Percentiles rank a stretch among this genome's conserved stretches.
Evolutionary conservation across 192 early-diverging fungal species (phyloP).

Genomic region (Spinellus fusiger): DNA sequence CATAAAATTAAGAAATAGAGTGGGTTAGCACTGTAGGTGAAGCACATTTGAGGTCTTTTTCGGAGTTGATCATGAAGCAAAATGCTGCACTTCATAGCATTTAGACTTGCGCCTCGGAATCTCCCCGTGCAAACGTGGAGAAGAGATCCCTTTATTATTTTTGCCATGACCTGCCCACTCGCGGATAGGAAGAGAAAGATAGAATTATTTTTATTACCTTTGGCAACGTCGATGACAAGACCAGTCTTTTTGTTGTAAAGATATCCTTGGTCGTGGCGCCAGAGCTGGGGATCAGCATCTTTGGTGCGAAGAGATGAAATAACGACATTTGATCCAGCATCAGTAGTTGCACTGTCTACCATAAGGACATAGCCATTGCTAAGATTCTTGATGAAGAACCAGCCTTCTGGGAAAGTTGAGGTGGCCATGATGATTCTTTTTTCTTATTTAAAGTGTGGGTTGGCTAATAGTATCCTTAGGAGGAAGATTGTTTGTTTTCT

Average conservation of each 20-base stretch:
- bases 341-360: slow-evolving; percentile 13
- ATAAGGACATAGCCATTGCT: slow-evolving; percentile 22
- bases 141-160: background rate
- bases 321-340: slow-evolving; percentile 15
- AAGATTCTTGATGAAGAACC: slow-evolving; percentile 31
- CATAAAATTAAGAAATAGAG: background rate
- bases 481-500: no score
- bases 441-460: background rate
- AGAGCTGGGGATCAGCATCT: slow-evolving; percentile 18
- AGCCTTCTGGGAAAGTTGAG: slow-evolving; percentile 25
- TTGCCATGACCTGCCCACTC: background rate
- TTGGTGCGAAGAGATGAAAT: slow-evolving; percentile 19
- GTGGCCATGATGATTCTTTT: background rate
- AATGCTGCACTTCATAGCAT: no score
- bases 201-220: slow-evolving; percentile 1
- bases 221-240: slow-evolving; percentile 24
- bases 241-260: slow-evolving; percentile 26
- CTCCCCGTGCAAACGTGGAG: no score
- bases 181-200: background rate
- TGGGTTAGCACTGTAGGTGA: no score
- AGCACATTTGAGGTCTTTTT: no score
- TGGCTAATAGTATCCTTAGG: no score
- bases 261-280: slow-evolving; percentile 15
- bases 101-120: no score
- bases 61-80: no score